A percentile compares a stretch with the other conserved stretches of the same genome.
Conservation (phyloP, 768 basidiomycete genomes). For the Melanogaster broomeanus region DNA sequence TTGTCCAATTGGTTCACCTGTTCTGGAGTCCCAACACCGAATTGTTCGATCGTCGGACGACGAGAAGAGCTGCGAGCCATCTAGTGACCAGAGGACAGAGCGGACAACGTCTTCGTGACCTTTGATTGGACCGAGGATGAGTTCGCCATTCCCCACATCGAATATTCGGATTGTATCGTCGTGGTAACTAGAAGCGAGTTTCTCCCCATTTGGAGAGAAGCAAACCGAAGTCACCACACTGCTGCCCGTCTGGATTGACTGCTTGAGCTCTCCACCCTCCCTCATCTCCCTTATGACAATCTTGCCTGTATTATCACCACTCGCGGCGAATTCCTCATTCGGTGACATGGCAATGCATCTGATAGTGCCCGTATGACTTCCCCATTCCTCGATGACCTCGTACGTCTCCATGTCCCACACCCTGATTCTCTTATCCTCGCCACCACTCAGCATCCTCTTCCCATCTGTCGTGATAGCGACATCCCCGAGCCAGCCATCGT, state of each 20-base stretch:
- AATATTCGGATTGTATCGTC: background rate
- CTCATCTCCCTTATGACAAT: background rate
- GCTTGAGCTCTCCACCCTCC: background rate
- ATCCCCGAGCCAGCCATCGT: too few species aligned
- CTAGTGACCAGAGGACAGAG: background rate
- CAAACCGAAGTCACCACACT: too few species aligned
- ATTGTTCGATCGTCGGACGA: too few species aligned
- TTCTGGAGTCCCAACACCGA: background rate
- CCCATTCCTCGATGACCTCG: background rate
- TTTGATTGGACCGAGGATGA: too few species aligned
- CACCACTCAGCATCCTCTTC: too few species aligned
- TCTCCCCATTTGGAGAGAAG: too few species aligned
- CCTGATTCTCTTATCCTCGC: too few species aligned
- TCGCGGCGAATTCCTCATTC: background rate
- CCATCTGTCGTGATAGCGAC: too few species aligned
- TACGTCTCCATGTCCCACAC: too few species aligned
- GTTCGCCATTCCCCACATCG: background rate
- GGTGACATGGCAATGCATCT: background rate
- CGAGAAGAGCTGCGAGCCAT: background rate
- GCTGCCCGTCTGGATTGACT: background rate
- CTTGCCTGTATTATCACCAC: background rate
- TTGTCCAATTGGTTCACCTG: background rate
- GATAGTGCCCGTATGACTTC: background rate
- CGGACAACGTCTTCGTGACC: too few species aligned
- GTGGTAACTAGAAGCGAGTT: background rate